Evolutionary conservation across 2,329 filamentous ascomycete species (phyloP).

Genomic region (Penicillium sp.): DNA sequence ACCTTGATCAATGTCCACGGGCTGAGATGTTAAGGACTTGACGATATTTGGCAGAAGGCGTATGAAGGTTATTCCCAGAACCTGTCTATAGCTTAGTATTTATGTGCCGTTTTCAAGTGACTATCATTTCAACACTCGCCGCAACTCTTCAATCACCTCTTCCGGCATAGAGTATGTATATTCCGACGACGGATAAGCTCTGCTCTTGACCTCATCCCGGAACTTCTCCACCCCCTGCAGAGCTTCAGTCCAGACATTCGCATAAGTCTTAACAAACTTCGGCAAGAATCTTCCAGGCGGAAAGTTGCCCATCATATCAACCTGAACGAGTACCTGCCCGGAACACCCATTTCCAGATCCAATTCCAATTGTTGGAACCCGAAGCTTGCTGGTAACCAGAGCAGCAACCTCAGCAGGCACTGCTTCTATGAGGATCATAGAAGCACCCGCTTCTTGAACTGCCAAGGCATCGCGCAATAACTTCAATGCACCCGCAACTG

Average conservation of each 20-base stretch:
- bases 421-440: slow-evolving; percentile 84
- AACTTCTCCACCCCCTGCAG: slow-evolving; percentile 76
- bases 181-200: slow-evolving; percentile 77
- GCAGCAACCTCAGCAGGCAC: slow-evolving; percentile 82
- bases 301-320: slow-evolving; percentile 93
- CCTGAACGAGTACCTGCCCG: slow-evolving; percentile 94
- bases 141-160: slow-evolving; percentile 75
- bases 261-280: slow-evolving; percentile 96
- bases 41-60: too few relatives aligned
- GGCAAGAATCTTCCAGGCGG: slow-evolving; percentile 86
- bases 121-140: slow-evolving; percentile 48
- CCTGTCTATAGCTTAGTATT: too few relatives aligned
- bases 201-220: slow-evolving; percentile 79
- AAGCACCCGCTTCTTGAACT: slow-evolving; percentile 86
- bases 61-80: too few relatives aligned
- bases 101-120: slow-evolving; percentile 17
- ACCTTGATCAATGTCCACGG: too few relatives aligned
- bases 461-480: slow-evolving; percentile 83
- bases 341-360: slow-evolving; percentile 92
- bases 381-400: slow-evolving; percentile 75
- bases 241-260: slow-evolving; percentile 84
- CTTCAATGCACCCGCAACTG: slow-evolving; percentile 66
- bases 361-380: slow-evolving; percentile 91
- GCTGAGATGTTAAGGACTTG: too few relatives aligned
- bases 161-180: slow-evolving; percentile 86